phyloP scores from a whole-genome alignment of 2,329 filamentous ascomycete genomes.

The Verticillium isaacii region DNA sequence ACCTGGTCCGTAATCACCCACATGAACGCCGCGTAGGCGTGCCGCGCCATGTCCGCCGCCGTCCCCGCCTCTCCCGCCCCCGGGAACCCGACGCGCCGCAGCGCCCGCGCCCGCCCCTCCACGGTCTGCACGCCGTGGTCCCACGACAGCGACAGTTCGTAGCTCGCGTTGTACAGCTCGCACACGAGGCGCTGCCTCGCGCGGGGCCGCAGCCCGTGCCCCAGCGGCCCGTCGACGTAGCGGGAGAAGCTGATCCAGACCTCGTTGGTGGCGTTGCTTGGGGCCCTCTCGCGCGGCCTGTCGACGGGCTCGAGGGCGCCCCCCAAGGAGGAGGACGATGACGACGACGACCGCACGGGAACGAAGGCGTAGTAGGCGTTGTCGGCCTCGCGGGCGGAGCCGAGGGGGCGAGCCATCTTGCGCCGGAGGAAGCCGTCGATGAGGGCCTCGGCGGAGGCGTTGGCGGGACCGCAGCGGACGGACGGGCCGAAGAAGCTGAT shows the following conservation, averaged over 20 bases:
- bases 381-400: conserved; percentile 1
- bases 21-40: conserved; percentile 4
- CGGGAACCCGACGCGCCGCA: not conserved
- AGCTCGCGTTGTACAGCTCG: conserved; percentile 3
- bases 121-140: conserved; percentile 1
- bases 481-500: conserved; percentile 1
- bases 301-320: not conserved
- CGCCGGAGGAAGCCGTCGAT: conserved; percentile 1
- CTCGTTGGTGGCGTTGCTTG: conserved; percentile 1
- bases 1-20: conserved; percentile 4
- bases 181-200: conserved; percentile 1
- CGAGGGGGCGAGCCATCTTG: conserved; percentile 1
- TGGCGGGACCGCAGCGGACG: not conserved
- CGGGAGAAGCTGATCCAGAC: conserved; percentile 4
- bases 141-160: not conserved
- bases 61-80: not conserved
- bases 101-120: not conserved
- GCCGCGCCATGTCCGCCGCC: not conserved
- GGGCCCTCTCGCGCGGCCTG: not conserved
- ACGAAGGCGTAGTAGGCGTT: conserved; percentile 7
- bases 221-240: not conserved
- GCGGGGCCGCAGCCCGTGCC: not conserved
- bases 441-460: not conserved
- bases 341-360: not conserved
- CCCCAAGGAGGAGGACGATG: not conserved